A percentile compares a stretch with the other conserved stretches of the same genome.
These are phyloP conservation scores for Suillus fuscotomentosus DNA, from an alignment of 768 basidiomycete species.

Conservation along the genomic window DNA sequence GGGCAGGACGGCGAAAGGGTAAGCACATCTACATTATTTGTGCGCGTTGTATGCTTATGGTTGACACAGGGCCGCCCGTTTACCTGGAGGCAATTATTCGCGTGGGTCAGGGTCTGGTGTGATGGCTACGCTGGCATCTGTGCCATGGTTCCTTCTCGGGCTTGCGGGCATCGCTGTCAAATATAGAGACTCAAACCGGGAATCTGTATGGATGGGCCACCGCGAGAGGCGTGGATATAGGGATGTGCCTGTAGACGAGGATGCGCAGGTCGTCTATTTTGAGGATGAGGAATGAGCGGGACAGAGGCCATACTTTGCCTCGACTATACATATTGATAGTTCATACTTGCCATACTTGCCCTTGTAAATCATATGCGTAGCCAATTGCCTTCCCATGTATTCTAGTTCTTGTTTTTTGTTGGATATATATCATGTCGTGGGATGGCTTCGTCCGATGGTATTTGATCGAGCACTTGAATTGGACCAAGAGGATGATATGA, in stretches of 20 bases:
- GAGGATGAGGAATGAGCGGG: slow-evolving; percentile 67
- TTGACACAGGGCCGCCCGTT: slow-evolving; percentile 62
- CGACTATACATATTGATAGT: neutral
- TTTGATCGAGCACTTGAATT: neutral
- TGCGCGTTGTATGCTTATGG: too few relatives aligned
- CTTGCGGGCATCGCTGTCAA: slow-evolving; percentile 72
- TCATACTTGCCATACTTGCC: neutral
- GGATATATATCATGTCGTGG: too few relatives aligned
- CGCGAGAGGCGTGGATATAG: slow-evolving; percentile 65
- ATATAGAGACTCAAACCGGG: slow-evolving; percentile 51
- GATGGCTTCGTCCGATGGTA: neutral
- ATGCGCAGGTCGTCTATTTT: slow-evolving; percentile 82
- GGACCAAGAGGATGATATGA: neutral
- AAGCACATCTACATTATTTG: slow-evolving; percentile 26
- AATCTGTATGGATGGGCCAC: slow-evolving; percentile 37
- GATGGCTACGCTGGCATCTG: slow-evolving; percentile 75
- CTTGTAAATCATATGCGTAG: neutral
- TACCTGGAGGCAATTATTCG: slow-evolving; percentile 52
- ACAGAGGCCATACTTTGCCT: neutral
- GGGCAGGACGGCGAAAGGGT: slow-evolving; percentile 75
- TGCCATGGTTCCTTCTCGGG: slow-evolving; percentile 89
- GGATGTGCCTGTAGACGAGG: slow-evolving; percentile 80
- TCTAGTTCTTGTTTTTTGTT: neutral
- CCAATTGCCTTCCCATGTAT: neutral
- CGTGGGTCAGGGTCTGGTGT: slow-evolving; percentile 40